Evolutionary conservation across 495 filamentous ascomycete species (phyloP), one percentile per base, ranked within the genome.

Genomic region (Aspergillus leporis): DNA sequence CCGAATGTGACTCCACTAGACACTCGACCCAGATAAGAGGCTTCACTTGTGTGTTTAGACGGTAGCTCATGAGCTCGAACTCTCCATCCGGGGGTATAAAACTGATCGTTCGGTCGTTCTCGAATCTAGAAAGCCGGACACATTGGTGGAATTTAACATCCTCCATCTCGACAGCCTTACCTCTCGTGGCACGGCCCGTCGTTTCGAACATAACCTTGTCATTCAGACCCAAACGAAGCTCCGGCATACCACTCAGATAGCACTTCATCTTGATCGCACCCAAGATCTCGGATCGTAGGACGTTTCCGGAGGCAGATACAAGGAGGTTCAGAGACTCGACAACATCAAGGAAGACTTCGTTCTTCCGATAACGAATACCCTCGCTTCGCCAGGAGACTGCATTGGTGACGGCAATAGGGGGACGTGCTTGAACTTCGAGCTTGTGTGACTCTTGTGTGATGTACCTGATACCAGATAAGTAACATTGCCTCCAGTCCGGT

Each of bases 131-230:
- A 56, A 99, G 77, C 62, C 95, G 87, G 58, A 99, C 95, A 74
- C 95, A 99, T 71, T 99, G 95, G 76, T 99, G 95, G 75, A 99
- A 99, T 69, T 98, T 99, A 69, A 99, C 95, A 62, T 99, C 95
- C 74, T 99, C 95, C 95, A 99, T 99, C 75, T 99, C 95, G 54
- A 99, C 93, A 12, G 94, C 90, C 75, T 99, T 99, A 51, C 95
- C 95, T 69, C 95, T 78, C 52, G 92, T 96, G 9, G 95, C 92
- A 53, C 95, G 83, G 14, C 95, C 95, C 9, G 95, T 99, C 31
- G 91, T 94, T 78, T 99, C 95, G 69, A 99, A 99, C 95, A 99
- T 99, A 65, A 90, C 95, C 73, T 99, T 99, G 76, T 99, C 95
- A 79, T 99, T 99, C 64, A 99, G 73, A 0, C 95, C 95, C 43